These are phyloP conservation scores for Leucosporidium scottii DNA, from an alignment of 768 basidiomycete genomes.

Conservation along the genomic window DNA sequence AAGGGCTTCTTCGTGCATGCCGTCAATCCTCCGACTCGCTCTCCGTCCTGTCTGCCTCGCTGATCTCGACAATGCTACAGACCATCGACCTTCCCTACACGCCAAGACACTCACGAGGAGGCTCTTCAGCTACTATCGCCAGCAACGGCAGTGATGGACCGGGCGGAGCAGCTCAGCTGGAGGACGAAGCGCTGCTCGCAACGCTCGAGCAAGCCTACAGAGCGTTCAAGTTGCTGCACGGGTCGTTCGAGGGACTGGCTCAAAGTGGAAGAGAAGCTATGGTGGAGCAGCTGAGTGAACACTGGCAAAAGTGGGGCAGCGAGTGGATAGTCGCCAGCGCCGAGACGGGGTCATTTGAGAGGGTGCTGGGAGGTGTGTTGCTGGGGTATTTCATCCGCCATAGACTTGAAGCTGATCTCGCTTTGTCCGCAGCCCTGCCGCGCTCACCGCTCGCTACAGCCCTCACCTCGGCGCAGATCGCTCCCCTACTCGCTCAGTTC, in stretches of 20 bases:
- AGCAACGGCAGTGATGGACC: no score
- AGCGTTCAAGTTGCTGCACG: conserved; percentile 6
- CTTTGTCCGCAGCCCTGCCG: neutral
- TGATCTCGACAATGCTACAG: neutral
- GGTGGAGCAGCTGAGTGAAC: neutral
- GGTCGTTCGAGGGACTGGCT: neutral
- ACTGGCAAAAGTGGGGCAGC: conserved; percentile 12
- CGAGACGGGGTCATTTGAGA: neutral
- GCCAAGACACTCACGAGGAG: neutral
- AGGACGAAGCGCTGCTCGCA: conserved; percentile 16
- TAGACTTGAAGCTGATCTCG: neutral
- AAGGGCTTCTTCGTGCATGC: conserved; percentile 21
- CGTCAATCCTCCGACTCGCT: neutral
- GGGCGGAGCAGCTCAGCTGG: neutral
- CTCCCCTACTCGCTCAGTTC: conserved; percentile 22
- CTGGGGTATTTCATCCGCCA: no score
- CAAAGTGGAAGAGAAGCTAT: neutral
- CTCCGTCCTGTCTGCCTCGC: neutral
- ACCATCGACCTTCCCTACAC: conserved; percentile 9
- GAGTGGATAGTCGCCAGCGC: conserved; percentile 2
- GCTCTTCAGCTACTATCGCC: conserved; percentile 3
- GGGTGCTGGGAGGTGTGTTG: conserved; percentile 6
- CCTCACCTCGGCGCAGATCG: neutral
- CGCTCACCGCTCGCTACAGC: conserved; percentile 3
- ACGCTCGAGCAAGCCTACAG: conserved; percentile 4